Base-by-base conservation (phyloP, 2,329 filamentous ascomycete genomes). In the Alternaria gaisen region DNA sequence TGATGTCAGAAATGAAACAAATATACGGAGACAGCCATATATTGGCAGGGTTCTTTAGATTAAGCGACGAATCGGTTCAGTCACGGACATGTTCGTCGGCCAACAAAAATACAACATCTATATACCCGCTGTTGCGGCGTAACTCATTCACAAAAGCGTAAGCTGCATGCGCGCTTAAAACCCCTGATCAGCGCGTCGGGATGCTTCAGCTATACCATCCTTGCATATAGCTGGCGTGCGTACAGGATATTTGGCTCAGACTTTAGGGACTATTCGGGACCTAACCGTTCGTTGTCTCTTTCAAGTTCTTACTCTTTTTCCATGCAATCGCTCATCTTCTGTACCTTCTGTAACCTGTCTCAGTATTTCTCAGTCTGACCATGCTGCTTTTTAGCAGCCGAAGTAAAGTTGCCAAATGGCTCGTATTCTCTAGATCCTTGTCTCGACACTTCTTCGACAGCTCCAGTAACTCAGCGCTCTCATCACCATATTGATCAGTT, bases 1-100 rank as follows among this genome's bases (percentile, higher is more conserved):
- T 46, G 52, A 36, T 47, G 41, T 54, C 18, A 54, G 40, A 42
- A n/a, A 32, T 34, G 40, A 41, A 54, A 26, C 40, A 28, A 28
- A 16, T 9, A 34, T 34, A 44, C 41, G 40, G 36, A 20, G 20
- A 36, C 6, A 24, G 30, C 24, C 46, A 3, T 50, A 36, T 12
- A 14, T 32, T 30, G 14, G 20, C 32, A 30, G 9, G 46, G 30
- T 24, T 22, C 20, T 50, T 50, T 20, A 50, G 30, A 38, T 38
- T 34, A 38, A 38, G 20, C 30, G 32, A 26, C 46, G 46, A 50
- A 50, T 50, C 46, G 24, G 12, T n/a, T 26, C 36, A 40, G 18
- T n/a, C 10, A 20, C n/a, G n/a, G 10, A 40, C 14, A n/a, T 36
- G 32, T 26, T 50, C 20, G 16, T 50, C 32, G 32, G 4, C 46